Evolutionary conservation across 2,329 filamentous ascomycete species (phyloP), one percentile per base, ranked within the genome.

Genomic region (Clonostachys rhizophaga): DNA sequence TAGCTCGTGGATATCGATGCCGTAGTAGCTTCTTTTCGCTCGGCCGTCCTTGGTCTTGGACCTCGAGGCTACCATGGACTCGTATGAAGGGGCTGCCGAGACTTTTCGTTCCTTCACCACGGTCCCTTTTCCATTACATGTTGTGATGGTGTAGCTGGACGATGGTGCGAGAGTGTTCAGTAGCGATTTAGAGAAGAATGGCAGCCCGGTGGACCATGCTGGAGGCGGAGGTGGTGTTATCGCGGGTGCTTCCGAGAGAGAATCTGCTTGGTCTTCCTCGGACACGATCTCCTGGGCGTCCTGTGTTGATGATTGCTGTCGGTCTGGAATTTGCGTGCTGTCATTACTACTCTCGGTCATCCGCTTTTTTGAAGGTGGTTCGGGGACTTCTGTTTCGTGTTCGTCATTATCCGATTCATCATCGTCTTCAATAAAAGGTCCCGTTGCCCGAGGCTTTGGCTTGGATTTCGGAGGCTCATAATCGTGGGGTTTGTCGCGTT

Each of bases 1-100:
- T 37, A 99, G 71, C 47, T 83, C 75, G 64, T 96, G 91, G 34
- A 99, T 94, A 42, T 96, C 86, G 53, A 99, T 86, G 10, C 94
- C 94, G 62, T 96, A 99, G 67, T 91, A 97, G 56, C 84, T 86
- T 55, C 81, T 81, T 57, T 81, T 81, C 3, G 87, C 87, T 49
- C 83, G 76, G 3, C 86, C 85, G 48, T 85, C 79, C 52, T 81
- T 83, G 1, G 78, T 83, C 47, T 69, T 79, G 6, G 86, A 89
- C 44, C 86, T 75, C 11, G 81, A 77, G 18, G 86, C 85, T 4
- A 88, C 79, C 55, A 90, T 76, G 37, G 78, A 70, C 57, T 88
- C 82, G 57, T 86, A 89, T 0, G 85, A 72, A 2, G 78, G 60
- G 1, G 68, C 60, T 2, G 65, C 63, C 1, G 64, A 61, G 8